Percentiles rank a stretch among this genome's conserved stretches.
phyloP scores from a whole-genome alignment of 2,329 filamentous ascomycete genomes.

The Graphiopsis chlorocephala region DNA sequence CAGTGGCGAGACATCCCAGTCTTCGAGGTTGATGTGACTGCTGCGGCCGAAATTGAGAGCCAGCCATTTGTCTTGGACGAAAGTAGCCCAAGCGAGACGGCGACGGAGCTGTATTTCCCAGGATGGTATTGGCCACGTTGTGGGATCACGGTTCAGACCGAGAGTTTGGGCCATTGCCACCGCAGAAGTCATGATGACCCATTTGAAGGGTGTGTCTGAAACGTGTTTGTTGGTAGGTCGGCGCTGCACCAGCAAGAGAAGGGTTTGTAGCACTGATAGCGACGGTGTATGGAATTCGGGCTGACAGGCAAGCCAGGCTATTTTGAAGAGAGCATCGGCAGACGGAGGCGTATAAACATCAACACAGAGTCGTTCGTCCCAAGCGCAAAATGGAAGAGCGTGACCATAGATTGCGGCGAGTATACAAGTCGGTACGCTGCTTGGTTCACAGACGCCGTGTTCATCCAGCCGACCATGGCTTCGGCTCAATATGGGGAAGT shows the following conservation, averaged over 20 bases:
- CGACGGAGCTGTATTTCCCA: constrained; percentile 64
- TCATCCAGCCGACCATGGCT: constrained; percentile 32
- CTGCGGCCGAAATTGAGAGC: constrained; percentile 58
- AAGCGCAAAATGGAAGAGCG: constrained; percentile 44
- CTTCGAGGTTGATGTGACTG: constrained; percentile 52
- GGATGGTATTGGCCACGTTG: constrained; percentile 59
- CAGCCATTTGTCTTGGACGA: constrained; percentile 64
- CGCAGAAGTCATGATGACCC: constrained; percentile 33
- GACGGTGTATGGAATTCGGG: constrained; percentile 32
- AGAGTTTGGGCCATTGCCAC: constrained; percentile 59
- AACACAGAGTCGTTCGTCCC: constrained; percentile 41
- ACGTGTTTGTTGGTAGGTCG: constrained; percentile 35
- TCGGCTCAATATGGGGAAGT: constrained; percentile 44
- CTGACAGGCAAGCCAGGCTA: constrained; percentile 33
- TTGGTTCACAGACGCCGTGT: constrained; percentile 30
- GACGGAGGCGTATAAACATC: constrained; percentile 35
- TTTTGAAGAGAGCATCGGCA: constrained; percentile 32
- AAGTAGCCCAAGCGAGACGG: constrained; percentile 62
- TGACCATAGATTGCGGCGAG: constrained; percentile 45
- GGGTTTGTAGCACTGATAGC: constrained; percentile 32
- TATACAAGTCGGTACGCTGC: constrained; percentile 38
- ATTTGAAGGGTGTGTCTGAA: constrained; percentile 35
- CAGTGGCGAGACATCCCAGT: constrained; percentile 55
- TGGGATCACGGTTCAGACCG: constrained; percentile 60
- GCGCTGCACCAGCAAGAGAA: constrained; percentile 34